phyloP scores from a whole-genome alignment of 2,329 filamentous ascomycete species.

The Phaeophleospora eucalypticola region DNA sequence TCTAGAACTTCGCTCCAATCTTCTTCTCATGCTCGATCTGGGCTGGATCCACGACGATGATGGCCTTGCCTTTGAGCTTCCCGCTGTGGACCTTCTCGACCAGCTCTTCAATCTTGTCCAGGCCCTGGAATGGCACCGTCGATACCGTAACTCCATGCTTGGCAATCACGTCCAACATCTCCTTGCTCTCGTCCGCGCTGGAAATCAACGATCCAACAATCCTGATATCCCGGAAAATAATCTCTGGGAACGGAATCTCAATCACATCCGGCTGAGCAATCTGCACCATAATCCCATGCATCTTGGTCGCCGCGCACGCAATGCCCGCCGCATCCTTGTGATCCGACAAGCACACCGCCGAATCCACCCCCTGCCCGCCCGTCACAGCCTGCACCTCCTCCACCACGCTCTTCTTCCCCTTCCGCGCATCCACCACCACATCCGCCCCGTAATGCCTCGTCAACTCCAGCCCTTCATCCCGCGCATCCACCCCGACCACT shows the following conservation, averaged over 20 bases:
- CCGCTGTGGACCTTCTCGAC: slow-evolving; percentile 48
- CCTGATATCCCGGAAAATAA: slow-evolving; percentile 53
- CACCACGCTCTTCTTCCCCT: slow-evolving; percentile 47
- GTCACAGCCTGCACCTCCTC: slow-evolving; percentile 47
- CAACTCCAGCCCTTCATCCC: slow-evolving; percentile 51
- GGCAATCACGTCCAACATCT: slow-evolving; percentile 34
- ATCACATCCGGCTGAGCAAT: slow-evolving; percentile 50
- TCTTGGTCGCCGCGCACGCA: slow-evolving; percentile 54
- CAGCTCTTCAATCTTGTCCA: slow-evolving; percentile 51
- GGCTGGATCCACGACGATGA: slow-evolving; percentile 50
- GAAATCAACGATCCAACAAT: slow-evolving; percentile 42
- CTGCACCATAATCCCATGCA: slow-evolving; percentile 57
- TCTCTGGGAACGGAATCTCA: slow-evolving; percentile 42
- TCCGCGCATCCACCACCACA: slow-evolving; percentile 50
- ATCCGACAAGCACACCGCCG: slow-evolving; percentile 54
- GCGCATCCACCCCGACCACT: slow-evolving; percentile 53
- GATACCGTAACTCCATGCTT: slow-evolving; percentile 45
- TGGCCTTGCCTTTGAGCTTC: slow-evolving; percentile 53
- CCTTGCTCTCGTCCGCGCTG: slow-evolving; percentile 31
- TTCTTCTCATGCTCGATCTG: slow-evolving; percentile 45
- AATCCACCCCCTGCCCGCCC: slow-evolving; percentile 48
- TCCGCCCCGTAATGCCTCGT: slow-evolving; percentile 48
- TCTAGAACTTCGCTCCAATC: slow-evolving; percentile 34
- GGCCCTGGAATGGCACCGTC: slow-evolving; percentile 50
- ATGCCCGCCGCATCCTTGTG: slow-evolving; percentile 47